Evolutionary conservation across 352 stramenopile species (phyloP).

Genomic region (Pythium chondricola): DNA sequence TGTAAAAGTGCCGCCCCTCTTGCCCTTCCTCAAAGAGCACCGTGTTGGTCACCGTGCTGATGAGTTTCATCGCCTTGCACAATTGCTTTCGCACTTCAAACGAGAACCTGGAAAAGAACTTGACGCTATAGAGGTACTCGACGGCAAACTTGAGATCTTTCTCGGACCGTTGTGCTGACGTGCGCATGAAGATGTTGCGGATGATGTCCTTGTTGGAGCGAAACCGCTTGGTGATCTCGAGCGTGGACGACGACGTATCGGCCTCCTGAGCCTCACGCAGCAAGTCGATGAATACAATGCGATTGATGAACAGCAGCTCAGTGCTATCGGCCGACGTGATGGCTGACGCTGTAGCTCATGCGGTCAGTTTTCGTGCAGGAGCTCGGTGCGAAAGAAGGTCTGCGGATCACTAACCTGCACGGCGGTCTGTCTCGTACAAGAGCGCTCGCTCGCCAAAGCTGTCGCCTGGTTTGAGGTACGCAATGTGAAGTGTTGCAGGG

Average conservation of each 20-base stretch:
- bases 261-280: conserved; percentile 55
- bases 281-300: conserved; percentile 57
- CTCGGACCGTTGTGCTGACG: conserved; percentile 57
- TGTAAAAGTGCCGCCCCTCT: conserved; percentile 75
- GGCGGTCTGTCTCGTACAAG: conserved; percentile 48
- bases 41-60: conserved; percentile 74
- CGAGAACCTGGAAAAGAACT: conserved; percentile 82
- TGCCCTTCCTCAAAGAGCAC: conserved; percentile 78
- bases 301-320: conserved; percentile 71
- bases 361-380: no score
- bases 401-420: conserved; percentile 46
- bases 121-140: conserved; percentile 82
- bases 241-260: conserved; percentile 24
- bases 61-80: conserved; percentile 74
- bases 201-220: conserved; percentile 85
- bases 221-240: conserved; percentile 76
- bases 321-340: conserved; percentile 35
- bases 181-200: conserved; percentile 76
- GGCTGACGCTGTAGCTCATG: conserved; percentile 39
- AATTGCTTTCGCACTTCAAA: conserved; percentile 84
- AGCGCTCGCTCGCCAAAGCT: conserved; percentile 76
- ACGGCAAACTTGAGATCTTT: conserved; percentile 84
- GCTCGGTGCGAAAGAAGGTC: no score
- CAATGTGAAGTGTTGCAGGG: conserved; percentile 26
- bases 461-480: conserved; percentile 44